Evolutionary conservation across 805 yeast species (phyloP), one percentile per base, ranked within the genome.

Genomic region (Hyphopichia homilentoma): DNA sequence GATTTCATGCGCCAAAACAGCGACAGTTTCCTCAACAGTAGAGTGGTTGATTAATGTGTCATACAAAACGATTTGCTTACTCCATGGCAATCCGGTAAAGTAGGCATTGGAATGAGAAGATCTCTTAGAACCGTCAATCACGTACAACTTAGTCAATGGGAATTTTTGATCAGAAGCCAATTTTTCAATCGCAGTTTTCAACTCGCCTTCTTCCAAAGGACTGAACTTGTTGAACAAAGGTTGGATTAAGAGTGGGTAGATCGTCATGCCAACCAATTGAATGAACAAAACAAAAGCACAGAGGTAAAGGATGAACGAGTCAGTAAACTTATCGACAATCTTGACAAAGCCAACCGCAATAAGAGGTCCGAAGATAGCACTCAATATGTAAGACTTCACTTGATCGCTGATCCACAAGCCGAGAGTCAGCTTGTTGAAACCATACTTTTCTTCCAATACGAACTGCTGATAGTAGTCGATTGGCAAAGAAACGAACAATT

Each of bases 101-200:
- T 87, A 90, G 26, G 99, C 99, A 54, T 93, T 93, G 6, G 97
- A 90, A 61, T 93, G 98, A 6, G 94, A 78, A 1, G 96, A 86
- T 68, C 97, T 82, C 54, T 84, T 86, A 25, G 97, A 89, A n/a
- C 97, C 97, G 57, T 93, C 99, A 53, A 89, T 79, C 29, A 89
- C 97, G 50, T 75, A 86, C 34, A 93, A 67, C 51, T 87, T 79
- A 35, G 81, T 76, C 52, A 90, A 74, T 39, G 98, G 99, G 77
- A 93, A 93, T 21, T 77, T 68, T 52, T 85, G 83, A 33, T 71
- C 61, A 11, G 66, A 54, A 13, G 97, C 96, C 43, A 93, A 75
- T 12, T 75, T 67, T 58, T 88, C 94, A 57, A 93, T 87, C 4
- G 84, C 78, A 7, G 73, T 61, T 56, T 85, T 85, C 63, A 93